A percentile compares a stretch with the other conserved stretches of the same genome.
phyloP scores from a whole-genome alignment of 768 basidiomycete genomes.

The Mycena vitilis region DNA sequence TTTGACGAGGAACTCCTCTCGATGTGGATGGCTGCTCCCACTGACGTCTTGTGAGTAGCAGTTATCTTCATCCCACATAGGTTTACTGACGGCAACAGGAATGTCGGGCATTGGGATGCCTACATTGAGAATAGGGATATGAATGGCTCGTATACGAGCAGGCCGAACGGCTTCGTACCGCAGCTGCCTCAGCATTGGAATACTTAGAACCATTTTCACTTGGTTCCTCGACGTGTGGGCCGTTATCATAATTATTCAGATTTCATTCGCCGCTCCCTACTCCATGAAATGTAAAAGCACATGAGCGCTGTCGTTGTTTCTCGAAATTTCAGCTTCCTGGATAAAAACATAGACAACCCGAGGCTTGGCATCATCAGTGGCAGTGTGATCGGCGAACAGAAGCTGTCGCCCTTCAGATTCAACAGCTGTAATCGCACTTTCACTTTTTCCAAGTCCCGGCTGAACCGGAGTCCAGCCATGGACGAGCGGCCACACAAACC shows the following conservation, averaged over 20 bases:
- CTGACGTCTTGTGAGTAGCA: slow-evolving; percentile 11
- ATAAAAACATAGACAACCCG: too few relatives aligned
- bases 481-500: slow-evolving; percentile 85
- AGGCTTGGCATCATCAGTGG: slow-evolving; percentile 15
- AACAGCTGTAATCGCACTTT: background rate
- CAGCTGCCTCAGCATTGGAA: background rate
- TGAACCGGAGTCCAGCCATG: slow-evolving; percentile 52
- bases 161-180: background rate
- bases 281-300: too few relatives aligned
- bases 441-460: slow-evolving; percentile 7
- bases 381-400: slow-evolving; percentile 4
- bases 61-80: background rate
- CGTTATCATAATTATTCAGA: too few relatives aligned
- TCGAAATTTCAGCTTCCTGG: too few relatives aligned
- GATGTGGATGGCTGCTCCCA: slow-evolving; percentile 27
- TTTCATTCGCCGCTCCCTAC: too few relatives aligned
- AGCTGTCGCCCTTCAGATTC: background rate
- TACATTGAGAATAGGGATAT: slow-evolving; percentile 11
- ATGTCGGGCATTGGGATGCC: slow-evolving; percentile 12
- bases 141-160: background rate
- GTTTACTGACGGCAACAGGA: background rate
- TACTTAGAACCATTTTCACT: too few relatives aligned
- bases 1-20: slow-evolving; percentile 22
- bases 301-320: too few relatives aligned
- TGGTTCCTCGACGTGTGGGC: too few relatives aligned